Evolutionary conservation across 345 rosid genomes (phyloP), one percentile per base, ranked within the genome.

Genomic region (Kernera saxatilis): DNA sequence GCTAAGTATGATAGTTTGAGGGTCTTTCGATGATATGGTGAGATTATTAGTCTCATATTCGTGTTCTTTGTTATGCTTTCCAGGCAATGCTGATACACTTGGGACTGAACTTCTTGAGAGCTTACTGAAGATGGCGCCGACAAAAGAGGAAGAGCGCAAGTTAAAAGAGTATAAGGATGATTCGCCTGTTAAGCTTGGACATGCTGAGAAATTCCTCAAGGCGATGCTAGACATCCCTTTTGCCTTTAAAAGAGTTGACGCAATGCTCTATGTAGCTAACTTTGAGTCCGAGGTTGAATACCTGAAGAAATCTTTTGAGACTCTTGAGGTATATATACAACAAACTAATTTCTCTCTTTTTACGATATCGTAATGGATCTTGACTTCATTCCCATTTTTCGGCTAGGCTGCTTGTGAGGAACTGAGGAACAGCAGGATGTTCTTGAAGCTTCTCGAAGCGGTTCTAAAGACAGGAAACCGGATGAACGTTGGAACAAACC

Each of bases 381-480:
- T 57, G 18, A 46, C 32, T 12, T 55, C 2, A 23, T 32, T 37
- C 6, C 10, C 19, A 64, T 64, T 57, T 46, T 21, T 71, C 21
- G 27, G 13, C n/a, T 91, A 94, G 99, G 85, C 81, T 71, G 98
- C 99, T 70, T 94, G 98, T 72, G 99, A 91, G 76, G 99, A 94
- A 68, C 81, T 94, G 26, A 87, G 96, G 67, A 91, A 67, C 52
- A 89, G 89, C 69, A 84, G 92, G 78, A 89, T 94, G 99, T 94
- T 94, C 77, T 69, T 94, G 61, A 94, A 91, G 80, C 96, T 94
- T 32, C 65, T 94, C 6, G 98, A 94, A 82, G 98, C 99, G 43
- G 97, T 94, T 25, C 89, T 94, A 65, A 94, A 91, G 83, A 94
- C 99, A 3, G 99, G 99, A 58, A 94, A 94, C 84, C 91, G 99